Evolutionary conservation across 164 flowering plant species (phyloP), one percentile per base, ranked within the genome.

Genomic region (Cinnamomum micranthum): DNA sequence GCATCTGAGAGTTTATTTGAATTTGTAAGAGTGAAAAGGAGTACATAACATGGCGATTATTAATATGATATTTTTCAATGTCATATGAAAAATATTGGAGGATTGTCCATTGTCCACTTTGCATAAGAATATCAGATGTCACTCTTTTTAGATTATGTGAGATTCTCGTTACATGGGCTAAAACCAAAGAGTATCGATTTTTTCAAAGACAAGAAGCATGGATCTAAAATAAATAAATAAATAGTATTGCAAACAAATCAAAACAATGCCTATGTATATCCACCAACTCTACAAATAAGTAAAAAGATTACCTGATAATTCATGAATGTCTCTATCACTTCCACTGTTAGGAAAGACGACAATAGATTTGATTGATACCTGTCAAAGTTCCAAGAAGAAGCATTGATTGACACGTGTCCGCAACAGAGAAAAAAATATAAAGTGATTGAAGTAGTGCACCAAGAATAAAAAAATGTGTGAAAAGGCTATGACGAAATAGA

Each of bases 301-400:
- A 55, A 15, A 55, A 55, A 63, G n/a, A 10, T 75, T 85, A 95
- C 99, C 97, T 95, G 98, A 78, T 95, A 95, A 82, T 93, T 93
- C 97, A 95, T 89, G 74, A 95, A 95, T 20, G 99, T 95, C 77
- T 93, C 99, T 71, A 95, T 93, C 76, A 95, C 75, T 77, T 95
- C 98, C 63, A 87, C 94, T 1, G 97, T 93, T 79, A 91, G 99
- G 77, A 78, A 95, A 51, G 95, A 92, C 60, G 98, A 97, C 50
- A 89, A 75, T 71, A 92, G 70, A 58, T 97, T 95, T 70, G 99
- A 95, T 67, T 93, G 98, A 75, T 95, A 95, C 99, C 99, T 95
- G 84, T 71, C 27, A 67, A 73, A 66, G 65, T 69, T 51, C 27
- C 35, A 51, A 66, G 31, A 22, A 58, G 64, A 22, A 55, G 51